These are phyloP conservation scores for Wickerhamomyces queroliae DNA, from an alignment of 805 yeast genomes.

Conservation along the genomic window DNA sequence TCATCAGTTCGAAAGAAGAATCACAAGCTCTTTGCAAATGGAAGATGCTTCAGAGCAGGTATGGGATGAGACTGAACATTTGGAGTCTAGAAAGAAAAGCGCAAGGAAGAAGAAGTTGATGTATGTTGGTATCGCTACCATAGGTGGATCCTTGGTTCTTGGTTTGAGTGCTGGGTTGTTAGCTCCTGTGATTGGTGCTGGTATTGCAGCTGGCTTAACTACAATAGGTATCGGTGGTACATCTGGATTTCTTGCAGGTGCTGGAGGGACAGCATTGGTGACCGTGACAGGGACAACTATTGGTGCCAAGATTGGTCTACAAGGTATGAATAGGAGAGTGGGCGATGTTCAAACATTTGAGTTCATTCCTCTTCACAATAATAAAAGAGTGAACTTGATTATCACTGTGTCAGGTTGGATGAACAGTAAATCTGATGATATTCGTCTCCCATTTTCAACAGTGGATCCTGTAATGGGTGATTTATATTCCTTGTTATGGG, in stretches of 20 bases:
- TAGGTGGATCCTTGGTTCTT: constrained; percentile 91
- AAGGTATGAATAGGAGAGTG: constrained; percentile 79
- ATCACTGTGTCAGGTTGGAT: constrained; percentile 97
- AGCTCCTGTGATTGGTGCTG: constrained; percentile 98
- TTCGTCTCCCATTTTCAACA: constrained; percentile 91
- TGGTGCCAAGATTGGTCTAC: constrained; percentile 85
- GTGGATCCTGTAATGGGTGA: constrained; percentile 99
- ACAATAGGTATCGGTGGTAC: constrained; percentile 96
- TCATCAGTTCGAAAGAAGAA: constrained; percentile 82
- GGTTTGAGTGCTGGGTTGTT: constrained; percentile 93
- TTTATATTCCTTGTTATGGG: constrained; percentile 88
- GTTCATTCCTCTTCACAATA: constrained; percentile 86
- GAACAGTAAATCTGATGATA: constrained; percentile 92
- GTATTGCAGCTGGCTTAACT: constrained; percentile 93
- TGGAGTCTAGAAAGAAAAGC: constrained; percentile 65
- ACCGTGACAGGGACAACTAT: constrained; percentile 87
- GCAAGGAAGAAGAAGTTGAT: constrained; percentile 64
- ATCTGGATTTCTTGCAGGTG: constrained; percentile 86
- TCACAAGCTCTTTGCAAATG: constrained; percentile 85
- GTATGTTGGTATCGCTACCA: constrained; percentile 90
- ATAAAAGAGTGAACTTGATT: constrained; percentile 79
- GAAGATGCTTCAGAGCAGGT: constrained; percentile 76
- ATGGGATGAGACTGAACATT: constrained; percentile 66
- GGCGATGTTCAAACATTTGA: constrained; percentile 95
- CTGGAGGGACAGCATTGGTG: constrained; percentile 93